phyloP scores from a whole-genome alignment of 2,329 filamentous ascomycete genomes.

The Pseudogymnoascus sp. region DNA sequence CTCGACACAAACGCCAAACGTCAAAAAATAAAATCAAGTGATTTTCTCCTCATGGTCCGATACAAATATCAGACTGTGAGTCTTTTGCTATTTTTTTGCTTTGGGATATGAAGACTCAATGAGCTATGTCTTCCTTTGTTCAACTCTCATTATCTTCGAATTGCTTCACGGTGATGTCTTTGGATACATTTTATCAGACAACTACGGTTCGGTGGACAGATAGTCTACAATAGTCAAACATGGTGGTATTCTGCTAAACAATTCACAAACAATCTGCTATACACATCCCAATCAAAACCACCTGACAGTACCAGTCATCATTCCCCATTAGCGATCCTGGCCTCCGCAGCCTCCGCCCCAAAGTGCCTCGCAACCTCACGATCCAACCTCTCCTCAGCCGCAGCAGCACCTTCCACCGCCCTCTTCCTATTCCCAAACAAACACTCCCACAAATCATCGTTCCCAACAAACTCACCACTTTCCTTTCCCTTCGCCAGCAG shows the following conservation, averaged over 20 bases:
- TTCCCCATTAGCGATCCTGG: constrained; percentile 24
- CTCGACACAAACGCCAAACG: neutral
- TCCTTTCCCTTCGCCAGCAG: constrained; percentile 63
- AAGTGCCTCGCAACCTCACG: constrained; percentile 29
- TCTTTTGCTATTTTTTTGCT: neutral
- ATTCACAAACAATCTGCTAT: neutral
- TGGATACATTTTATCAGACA: neutral
- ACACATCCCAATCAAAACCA: neutral
- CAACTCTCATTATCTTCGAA: no score
- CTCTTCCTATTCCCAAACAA: constrained; percentile 56
- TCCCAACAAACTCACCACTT: constrained; percentile 72
- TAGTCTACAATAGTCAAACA: neutral
- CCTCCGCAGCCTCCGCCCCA: constrained; percentile 48
- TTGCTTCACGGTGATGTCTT: neutral
- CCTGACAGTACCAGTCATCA: neutral
- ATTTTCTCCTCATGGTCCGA: neutral
- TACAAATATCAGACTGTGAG: constrained; percentile 5
- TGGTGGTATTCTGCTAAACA: neutral
- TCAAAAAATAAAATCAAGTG: neutral
- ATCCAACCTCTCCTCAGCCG: constrained; percentile 16
- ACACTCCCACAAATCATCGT: constrained; percentile 80
- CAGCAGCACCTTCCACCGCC: neutral
- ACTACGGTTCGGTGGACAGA: neutral
- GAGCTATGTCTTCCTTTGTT: neutral
- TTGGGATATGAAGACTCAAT: neutral